phyloP scores from a whole-genome alignment of 2,329 filamentous ascomycete genomes.

The Cadophora malorum region DNA sequence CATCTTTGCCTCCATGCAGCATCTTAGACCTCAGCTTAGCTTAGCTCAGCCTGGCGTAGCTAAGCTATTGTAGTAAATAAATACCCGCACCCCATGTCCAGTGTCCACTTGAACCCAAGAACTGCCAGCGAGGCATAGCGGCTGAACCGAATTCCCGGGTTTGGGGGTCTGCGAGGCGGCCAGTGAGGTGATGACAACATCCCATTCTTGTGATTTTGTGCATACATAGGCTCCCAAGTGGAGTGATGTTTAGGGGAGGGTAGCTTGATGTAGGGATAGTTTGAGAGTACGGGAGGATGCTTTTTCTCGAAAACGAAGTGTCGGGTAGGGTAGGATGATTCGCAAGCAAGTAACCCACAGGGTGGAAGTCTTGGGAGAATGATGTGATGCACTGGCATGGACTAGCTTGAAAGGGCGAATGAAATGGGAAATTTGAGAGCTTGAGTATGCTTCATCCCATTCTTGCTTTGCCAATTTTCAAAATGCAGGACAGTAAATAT shows the following conservation, averaged over 20 bases:
- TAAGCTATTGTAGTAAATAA: neutral
- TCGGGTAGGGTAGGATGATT: neutral
- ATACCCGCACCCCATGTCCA: too few species aligned
- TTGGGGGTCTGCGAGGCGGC: too few species aligned
- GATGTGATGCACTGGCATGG: neutral
- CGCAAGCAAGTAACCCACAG: neutral
- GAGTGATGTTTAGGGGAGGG: too few species aligned
- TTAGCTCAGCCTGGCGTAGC: neutral
- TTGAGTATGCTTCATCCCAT: neutral
- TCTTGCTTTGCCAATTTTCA: neutral
- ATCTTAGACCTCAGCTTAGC: too few species aligned
- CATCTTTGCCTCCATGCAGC: neutral
- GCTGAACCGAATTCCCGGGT: constrained; percentile 4
- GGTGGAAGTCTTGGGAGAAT: neutral
- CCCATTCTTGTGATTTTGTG: neutral
- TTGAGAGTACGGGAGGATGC: neutral
- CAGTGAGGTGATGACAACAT: neutral
- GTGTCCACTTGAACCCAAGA: too few species aligned
- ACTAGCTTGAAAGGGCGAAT: too few species aligned
- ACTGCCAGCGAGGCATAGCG: neutral
- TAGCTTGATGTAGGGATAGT: too few species aligned
- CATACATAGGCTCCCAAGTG: too few species aligned
- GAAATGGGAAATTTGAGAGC: too few species aligned
- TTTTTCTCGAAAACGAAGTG: too few species aligned
- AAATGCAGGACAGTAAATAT: too few species aligned